Base-by-base conservation (phyloP, 495 filamentous ascomycete genomes). In the Aspergillus coremiiformis region DNA sequence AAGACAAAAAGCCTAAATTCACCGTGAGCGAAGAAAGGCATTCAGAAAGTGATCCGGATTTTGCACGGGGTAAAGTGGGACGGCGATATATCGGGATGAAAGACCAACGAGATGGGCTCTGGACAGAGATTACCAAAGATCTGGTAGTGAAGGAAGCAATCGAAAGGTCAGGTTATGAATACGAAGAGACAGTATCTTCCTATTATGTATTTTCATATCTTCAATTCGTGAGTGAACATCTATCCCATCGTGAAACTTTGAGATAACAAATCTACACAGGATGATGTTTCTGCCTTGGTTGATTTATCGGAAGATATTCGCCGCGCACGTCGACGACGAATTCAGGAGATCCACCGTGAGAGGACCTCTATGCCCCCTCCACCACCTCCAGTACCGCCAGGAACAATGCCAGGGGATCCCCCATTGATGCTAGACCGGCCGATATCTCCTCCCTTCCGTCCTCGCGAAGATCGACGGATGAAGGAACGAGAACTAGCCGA, bases 51-150 rank as follows among this genome's bases (percentile, higher is more conserved):
- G 51, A 61, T 17, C 24, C 57, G 20, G 50, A 61, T 51, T 65
- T 50, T 65, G 55, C 37, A 50, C 66, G 39, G 56, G 72, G 52
- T 49, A 57, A 68, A 12, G 62, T 70, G n/a, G 71, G 61, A 22
- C 68, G 71, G 26, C 62, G 73, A 20, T 72, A 75, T 19, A 58
- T 64, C n/a, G 69, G 60, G 1, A 48, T 67, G 49, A 71, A 73
- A 32, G 60, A 68, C 27, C 61, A 58, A 17, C 65, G 78, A 47
- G 83, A 82, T 43, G 81, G 86, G 52, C 85, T 95, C 66, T 97
- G 94, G 94, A 98, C 93, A 0, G 93, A 97, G 65, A 90, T 98
- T 58, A 95, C 91, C 7, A 96, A 95, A 71, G 90, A 95, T 57
- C 67, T 98, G 43, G 89, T 98, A 11, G 78, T 85, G 33, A 80